Evolutionary conservation across 495 filamentous ascomycete genomes (phyloP), one percentile per base, ranked within the genome.

Genomic region (Physcia stellaris): DNA sequence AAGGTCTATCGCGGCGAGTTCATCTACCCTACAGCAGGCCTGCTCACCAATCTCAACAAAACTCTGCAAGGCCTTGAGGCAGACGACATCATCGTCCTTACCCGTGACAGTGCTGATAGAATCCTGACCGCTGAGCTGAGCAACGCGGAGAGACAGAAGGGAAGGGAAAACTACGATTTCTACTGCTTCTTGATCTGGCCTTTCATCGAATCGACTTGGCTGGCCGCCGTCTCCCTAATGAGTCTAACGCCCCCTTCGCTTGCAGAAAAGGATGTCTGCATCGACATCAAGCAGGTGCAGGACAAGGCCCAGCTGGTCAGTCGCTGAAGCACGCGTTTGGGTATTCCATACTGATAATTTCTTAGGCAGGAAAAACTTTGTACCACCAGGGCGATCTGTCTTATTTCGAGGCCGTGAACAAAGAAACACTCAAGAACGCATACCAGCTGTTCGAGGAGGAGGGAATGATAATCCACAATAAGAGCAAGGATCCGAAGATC

Each of bases 181-280:
- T 95, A 98, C 59, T 94, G 86, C 58, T 96, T 95, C 67, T 59
- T 96, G 16, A 85, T 96, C 45, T 96, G 90, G 90, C 90, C 90
- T 0, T 96, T 96, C 49, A 86, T 95, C 40, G 90, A 98, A 53
- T 79, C 85, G 0, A 75, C 66, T 32, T 98, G 90, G 90, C 73
- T 96, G 11, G 86, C 83, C 5, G 79, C 84, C 0, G 78, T 95
- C 0, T 82, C 83, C 2, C 68, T 95, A 2, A 75, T 92, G 57
- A 83, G 86, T 9, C 67, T 96, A 6, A 80, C 82, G 0, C 87
- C 88, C 2, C 86, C 83, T 2, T 40, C 67, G 3, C 60, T 64
- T 17, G 59, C 68, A 24, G 59, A 66, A 26, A 67, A 70, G 13
- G 73, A 82, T 28, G 63, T 76, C 13, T 94, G 86, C 85, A 68